Conservation (phyloP, 2,329 filamentous ascomycete genomes). For the Tolypocladium tundrense region DNA sequence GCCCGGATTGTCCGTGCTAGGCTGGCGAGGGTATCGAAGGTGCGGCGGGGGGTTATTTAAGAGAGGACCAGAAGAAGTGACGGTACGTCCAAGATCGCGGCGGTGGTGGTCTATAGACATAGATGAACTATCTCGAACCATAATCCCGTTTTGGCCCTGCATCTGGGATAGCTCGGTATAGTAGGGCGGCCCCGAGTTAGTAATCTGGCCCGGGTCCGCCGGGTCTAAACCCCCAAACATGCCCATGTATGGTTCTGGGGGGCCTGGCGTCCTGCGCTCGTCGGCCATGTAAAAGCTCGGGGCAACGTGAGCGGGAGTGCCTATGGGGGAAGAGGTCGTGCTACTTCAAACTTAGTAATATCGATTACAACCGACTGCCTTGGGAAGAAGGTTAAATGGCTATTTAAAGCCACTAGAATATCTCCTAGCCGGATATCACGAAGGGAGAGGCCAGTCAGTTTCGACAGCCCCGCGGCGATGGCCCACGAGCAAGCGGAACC, state of each 20-base stretch:
- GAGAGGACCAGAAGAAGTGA: constrained; percentile 8
- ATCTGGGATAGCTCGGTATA: constrained; percentile 17
- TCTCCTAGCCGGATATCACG: too few species aligned
- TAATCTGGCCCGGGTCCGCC: constrained; percentile 14
- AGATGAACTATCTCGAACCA: constrained; percentile 12
- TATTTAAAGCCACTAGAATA: too few species aligned
- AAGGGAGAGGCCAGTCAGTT: too few species aligned
- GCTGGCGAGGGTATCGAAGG: constrained; percentile 11
- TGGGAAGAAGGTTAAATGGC: too few species aligned
- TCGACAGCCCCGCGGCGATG: too few species aligned
- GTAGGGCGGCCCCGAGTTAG: constrained; percentile 13
- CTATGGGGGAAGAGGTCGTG: constrained; percentile 35
- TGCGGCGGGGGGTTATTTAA: constrained; percentile 13
- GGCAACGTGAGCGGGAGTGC: constrained; percentile 23
- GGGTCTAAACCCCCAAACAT: constrained; percentile 23
- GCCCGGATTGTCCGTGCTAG: constrained; percentile 11
- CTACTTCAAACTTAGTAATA: too few species aligned
- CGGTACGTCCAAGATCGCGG: constrained; percentile 11
- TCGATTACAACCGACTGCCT: too few species aligned
- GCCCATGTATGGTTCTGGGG: constrained; percentile 26
- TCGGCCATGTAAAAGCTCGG: constrained; percentile 28
- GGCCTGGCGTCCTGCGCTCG: constrained; percentile 26
- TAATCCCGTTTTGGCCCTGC: constrained; percentile 14
- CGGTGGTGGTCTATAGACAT: constrained; percentile 14
- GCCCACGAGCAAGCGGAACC: too few species aligned